Evolutionary conservation across 1,139 yeast genomes (phyloP).

Genomic region (Blastobotrys indianensis): DNA sequence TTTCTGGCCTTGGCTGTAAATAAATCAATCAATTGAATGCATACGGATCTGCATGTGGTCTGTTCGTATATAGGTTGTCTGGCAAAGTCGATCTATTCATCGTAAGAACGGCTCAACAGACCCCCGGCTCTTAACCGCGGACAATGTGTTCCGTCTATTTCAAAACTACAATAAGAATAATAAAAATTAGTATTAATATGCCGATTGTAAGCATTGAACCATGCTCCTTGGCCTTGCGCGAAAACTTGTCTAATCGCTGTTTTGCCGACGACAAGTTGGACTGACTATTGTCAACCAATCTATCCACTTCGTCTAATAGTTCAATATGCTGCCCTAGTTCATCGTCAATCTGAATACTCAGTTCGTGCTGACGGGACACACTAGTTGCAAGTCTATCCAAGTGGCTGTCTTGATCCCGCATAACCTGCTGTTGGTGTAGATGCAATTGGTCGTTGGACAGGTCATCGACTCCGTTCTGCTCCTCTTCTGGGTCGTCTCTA

Average conservation of each 20-base stretch:
- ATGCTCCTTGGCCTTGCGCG: constrained; percentile 55
- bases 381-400: constrained; percentile 54
- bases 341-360: constrained; percentile 58
- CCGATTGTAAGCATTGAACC: constrained; percentile 69
- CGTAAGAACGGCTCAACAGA: too few species aligned
- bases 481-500: constrained; percentile 37
- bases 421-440: constrained; percentile 62
- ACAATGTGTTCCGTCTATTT: constrained; percentile 40
- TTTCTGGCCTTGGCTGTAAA: too few species aligned
- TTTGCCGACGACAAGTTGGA: constrained; percentile 50
- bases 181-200: constrained; percentile 53
- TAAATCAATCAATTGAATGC: background rate
- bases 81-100: background rate
- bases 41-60: background rate
- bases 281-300: constrained; percentile 53
- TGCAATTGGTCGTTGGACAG: constrained; percentile 38
- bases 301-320: constrained; percentile 63
- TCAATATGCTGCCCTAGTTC: constrained; percentile 69
- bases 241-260: constrained; percentile 48
- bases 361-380: constrained; percentile 56
- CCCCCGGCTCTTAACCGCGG: too few species aligned
- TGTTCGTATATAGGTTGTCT: background rate
- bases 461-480: constrained; percentile 15
- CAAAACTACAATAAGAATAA: constrained; percentile 53
- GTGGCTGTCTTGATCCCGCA: constrained; percentile 56